These are phyloP conservation scores for Tympanopsis confertula DNA, from an alignment of 2,329 filamentous ascomycete genomes.

Conservation along the genomic window DNA sequence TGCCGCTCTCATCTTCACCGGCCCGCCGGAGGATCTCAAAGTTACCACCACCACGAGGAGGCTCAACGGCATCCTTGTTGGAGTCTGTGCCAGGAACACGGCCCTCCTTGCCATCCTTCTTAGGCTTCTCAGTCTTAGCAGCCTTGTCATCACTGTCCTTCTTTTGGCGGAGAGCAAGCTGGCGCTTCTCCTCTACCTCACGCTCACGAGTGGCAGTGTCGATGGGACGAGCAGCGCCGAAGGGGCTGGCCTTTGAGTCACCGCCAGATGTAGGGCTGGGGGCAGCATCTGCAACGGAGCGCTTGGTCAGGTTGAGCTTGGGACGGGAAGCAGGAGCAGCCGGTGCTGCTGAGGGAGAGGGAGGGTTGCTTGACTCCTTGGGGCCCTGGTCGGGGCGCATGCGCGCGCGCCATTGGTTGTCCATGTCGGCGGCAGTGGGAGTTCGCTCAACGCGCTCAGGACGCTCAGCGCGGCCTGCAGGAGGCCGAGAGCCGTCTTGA, in stretches of 20 bases:
- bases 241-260: neutral
- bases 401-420: neutral
- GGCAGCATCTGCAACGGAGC: neutral
- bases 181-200: neutral
- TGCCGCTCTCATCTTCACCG: neutral
- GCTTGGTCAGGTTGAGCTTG: neutral
- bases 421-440: neutral
- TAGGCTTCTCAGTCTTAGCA: neutral
- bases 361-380: neutral
- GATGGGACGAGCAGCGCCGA: neutral
- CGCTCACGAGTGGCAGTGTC: neutral
- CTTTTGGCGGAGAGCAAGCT: neutral
- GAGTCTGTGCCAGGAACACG: neutral
- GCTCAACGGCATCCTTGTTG: neutral
- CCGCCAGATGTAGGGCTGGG: neutral
- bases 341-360: neutral
- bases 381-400: neutral
- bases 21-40: slow-evolving; percentile 1
- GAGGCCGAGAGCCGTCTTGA: neutral
- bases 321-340: neutral
- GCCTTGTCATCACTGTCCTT: neutral
- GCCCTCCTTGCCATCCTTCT: neutral
- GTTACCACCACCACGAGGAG: neutral
- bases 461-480: no score
- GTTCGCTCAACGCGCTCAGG: neutral